A percentile compares a stretch with the other conserved stretches of the same genome.
These are phyloP conservation scores for Candida endomychidarum DNA, from an alignment of 805 yeast genomes.

Conservation along the genomic window DNA sequence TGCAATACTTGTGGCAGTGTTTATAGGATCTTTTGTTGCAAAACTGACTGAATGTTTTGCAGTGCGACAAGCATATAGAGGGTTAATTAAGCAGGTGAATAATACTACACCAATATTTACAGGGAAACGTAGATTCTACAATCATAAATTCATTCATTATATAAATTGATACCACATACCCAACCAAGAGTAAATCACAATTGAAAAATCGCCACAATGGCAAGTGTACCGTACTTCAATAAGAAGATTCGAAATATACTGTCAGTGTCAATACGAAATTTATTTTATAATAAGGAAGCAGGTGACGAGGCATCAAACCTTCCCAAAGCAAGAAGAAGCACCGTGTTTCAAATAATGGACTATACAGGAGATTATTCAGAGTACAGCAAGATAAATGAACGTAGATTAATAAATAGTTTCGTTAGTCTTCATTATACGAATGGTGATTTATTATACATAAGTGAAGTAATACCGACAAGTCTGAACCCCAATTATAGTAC, in stretches of 20 bases:
- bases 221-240: constrained; percentile 9
- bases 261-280: constrained; percentile 6
- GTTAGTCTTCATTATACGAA: constrained; percentile 23
- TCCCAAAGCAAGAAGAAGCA: constrained; percentile 3
- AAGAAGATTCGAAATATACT: constrained; percentile 15
- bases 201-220: too few relatives aligned
- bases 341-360: constrained; percentile 4
- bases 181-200: too few relatives aligned
- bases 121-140: too few relatives aligned
- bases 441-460: constrained; percentile 27
- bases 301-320: background rate
- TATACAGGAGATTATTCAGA: constrained; percentile 8
- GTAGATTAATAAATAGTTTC: constrained; percentile 25
- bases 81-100: too few relatives aligned
- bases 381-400: constrained; percentile 16
- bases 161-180: too few relatives aligned
- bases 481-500: constrained; percentile 29
- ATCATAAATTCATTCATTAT: too few relatives aligned
- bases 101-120: too few relatives aligned
- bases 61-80: too few relatives aligned
- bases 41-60: too few relatives aligned
- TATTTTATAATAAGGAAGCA: background rate
- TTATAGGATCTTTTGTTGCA: too few relatives aligned
- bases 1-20: too few relatives aligned
- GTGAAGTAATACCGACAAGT: constrained; percentile 26